Percentiles rank a stretch among this genome's conserved stretches.
Evolutionary conservation across 2,329 filamentous ascomycete species (phyloP).

Genomic region (Dactylellina sp.): DNA sequence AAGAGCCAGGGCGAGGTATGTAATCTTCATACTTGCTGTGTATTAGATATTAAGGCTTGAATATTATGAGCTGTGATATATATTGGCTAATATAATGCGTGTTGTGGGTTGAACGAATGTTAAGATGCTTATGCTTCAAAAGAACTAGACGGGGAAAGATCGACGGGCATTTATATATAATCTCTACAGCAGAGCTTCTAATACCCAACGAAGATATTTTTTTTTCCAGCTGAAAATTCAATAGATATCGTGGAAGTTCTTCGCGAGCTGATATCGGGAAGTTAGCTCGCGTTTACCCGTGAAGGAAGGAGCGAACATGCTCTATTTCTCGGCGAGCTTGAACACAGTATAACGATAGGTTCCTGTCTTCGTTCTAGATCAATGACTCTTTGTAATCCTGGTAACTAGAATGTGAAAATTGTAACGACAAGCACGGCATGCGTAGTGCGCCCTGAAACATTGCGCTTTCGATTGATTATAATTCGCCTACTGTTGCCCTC

Average conservation of each 20-base stretch:
- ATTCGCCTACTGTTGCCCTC: no score
- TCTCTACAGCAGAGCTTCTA: neutral
- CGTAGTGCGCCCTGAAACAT: no score
- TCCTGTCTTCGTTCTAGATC: neutral
- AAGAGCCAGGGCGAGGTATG: conserved; percentile 17
- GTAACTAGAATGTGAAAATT: neutral
- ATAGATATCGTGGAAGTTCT: neutral
- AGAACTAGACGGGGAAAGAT: neutral
- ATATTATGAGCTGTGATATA: conserved; percentile 1
- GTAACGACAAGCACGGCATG: no score
- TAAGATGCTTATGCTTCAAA: no score
- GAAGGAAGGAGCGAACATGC: neutral
- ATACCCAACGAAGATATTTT: neutral
- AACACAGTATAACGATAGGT: no score
- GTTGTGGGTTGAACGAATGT: no score
- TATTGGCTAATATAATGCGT: neutral
- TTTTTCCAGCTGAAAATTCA: conserved; percentile 2
- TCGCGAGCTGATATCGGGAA: conserved; percentile 1
- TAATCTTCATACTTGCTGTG: conserved; percentile 29
- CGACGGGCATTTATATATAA: neutral
- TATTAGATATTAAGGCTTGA: neutral
- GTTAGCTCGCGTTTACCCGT: neutral
- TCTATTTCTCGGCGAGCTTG: conserved; percentile 1
- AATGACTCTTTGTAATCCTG: neutral
- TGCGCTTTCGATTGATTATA: no score